These are phyloP conservation scores for Vairimorpha necatrix DNA, from an alignment of 371 early-diverging fungal genomes.

Conservation along the genomic window DNA sequence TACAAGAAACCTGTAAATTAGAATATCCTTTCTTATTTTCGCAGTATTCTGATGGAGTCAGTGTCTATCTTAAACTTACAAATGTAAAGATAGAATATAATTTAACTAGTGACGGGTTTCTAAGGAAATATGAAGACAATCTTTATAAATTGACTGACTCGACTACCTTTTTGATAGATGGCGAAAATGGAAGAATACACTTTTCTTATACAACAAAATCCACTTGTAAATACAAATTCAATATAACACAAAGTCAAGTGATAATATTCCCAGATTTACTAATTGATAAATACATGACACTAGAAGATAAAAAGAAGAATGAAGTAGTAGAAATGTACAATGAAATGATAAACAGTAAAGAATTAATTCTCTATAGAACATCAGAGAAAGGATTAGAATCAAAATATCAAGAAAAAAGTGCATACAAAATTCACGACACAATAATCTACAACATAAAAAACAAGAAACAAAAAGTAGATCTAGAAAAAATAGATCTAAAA, in stretches of 20 bases:
- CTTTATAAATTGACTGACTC: not conserved
- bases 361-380: too few relatives aligned
- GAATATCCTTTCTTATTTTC: slow-evolving; percentile 9
- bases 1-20: slow-evolving; percentile 17
- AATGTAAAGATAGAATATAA: slow-evolving; percentile 1
- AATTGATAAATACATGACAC: not conserved
- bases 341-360: too few relatives aligned
- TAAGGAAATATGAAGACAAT: not conserved
- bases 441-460: too few relatives aligned
- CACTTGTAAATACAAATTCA: not conserved
- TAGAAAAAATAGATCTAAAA: too few relatives aligned
- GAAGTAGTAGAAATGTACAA: not conserved
- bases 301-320: not conserved
- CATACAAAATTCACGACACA: too few relatives aligned
- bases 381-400: not conserved
- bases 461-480: too few relatives aligned
- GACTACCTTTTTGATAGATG: not conserved
- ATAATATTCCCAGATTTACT: not conserved
- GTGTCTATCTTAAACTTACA: not conserved
- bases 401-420: too few relatives aligned
- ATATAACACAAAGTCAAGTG: not conserved
- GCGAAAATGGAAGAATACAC: not conserved
- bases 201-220: not conserved
- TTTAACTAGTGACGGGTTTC: not conserved
- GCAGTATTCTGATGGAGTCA: slow-evolving; percentile 29